These are phyloP conservation scores for Tilletia indica DNA, from an alignment of 1,284 basidiomycete species.

Conservation along the genomic window DNA sequence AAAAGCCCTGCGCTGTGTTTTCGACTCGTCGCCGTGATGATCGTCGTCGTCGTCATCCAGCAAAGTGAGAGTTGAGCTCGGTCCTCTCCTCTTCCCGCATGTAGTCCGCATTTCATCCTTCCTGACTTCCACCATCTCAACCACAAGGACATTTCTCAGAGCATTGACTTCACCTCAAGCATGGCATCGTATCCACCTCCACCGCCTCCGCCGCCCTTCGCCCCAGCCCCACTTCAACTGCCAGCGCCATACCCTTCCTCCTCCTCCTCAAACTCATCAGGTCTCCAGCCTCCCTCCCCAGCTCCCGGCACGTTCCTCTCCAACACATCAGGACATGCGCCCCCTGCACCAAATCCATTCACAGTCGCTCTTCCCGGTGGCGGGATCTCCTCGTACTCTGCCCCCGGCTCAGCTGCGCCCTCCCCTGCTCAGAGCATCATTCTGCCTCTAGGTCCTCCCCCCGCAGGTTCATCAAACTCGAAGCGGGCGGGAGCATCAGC, in stretches of 20 bases:
- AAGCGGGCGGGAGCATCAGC: slow-evolving; percentile 3
- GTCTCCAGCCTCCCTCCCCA: not conserved
- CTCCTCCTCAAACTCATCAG: not conserved
- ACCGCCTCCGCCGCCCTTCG: slow-evolving; percentile 7
- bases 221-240: not conserved
- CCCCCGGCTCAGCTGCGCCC: not conserved
- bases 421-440: not conserved
- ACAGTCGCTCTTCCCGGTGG: not conserved
- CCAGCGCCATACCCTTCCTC: not conserved
- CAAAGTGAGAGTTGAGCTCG: no score
- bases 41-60: no score
- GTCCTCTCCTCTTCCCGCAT: no score
- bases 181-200: slow-evolving; percentile 9
- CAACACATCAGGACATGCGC: not conserved
- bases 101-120: not conserved
- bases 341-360: not conserved
- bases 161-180: not conserved
- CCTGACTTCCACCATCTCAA: slow-evolving; percentile 4
- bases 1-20: no score
- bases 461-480: not conserved
- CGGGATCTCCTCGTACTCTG: not conserved
- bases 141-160: not conserved
- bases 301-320: not conserved
- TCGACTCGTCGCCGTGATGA: no score
- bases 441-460: not conserved